These are phyloP conservation scores for Purpureocillium lavendulum DNA, from an alignment of 2,329 filamentous ascomycete species.

Conservation along the genomic window DNA sequence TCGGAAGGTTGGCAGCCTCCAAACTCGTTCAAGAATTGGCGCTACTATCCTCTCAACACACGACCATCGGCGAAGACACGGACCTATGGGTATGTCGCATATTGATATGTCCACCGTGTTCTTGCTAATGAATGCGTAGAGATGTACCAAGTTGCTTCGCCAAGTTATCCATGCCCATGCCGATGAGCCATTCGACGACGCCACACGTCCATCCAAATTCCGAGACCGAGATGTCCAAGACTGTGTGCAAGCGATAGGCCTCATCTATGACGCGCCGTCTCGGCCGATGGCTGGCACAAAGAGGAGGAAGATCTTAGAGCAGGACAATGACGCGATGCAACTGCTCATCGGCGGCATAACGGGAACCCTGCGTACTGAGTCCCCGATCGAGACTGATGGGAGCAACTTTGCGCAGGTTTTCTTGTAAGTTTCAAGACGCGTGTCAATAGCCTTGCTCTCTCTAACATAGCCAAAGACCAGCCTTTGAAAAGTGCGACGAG, in stretches of 20 bases:
- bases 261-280: constrained; percentile 14
- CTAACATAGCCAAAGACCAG: constrained; percentile 19
- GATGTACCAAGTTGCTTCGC: constrained; percentile 18
- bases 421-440: constrained; percentile 32
- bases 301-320: constrained; percentile 17
- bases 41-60: constrained; percentile 22
- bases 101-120: background rate
- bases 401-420: constrained; percentile 26
- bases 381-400: constrained; percentile 13
- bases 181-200: constrained; percentile 13
- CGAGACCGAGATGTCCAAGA: constrained; percentile 17
- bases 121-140: constrained; percentile 16
- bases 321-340: constrained; percentile 11
- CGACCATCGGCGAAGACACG: constrained; percentile 20
- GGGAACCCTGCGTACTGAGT: constrained; percentile 18
- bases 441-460: background rate
- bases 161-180: constrained; percentile 14
- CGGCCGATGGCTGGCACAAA: constrained; percentile 13
- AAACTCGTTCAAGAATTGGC: constrained; percentile 34
- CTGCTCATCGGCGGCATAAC: constrained; percentile 14
- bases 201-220: constrained; percentile 19
- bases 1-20: constrained; percentile 31
- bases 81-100: constrained; percentile 31
- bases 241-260: constrained; percentile 17
- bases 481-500: constrained; percentile 39